Evolutionary conservation across 164 flowering plant species (phyloP).

Genomic region (Tetrastigma voinierianum): DNA sequence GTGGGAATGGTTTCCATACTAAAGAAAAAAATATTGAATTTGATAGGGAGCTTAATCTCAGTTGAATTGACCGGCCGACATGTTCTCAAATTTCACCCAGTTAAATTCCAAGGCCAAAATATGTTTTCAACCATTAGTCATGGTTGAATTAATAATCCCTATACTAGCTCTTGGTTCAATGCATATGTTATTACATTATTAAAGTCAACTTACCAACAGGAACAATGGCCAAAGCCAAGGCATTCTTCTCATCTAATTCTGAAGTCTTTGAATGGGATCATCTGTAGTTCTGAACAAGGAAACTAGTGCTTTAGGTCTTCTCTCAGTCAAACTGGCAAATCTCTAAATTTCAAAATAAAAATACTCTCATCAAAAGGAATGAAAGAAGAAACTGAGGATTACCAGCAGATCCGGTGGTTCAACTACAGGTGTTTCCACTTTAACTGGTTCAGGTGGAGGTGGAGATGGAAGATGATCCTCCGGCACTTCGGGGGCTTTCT

Average conservation of each 20-base stretch:
- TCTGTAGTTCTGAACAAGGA: constrained; percentile 55
- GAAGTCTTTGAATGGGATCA: constrained; percentile 67
- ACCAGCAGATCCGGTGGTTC: constrained; percentile 88
- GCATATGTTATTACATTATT: neutral
- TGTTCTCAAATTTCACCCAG: too few species aligned
- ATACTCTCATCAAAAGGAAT: neutral
- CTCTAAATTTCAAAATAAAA: neutral
- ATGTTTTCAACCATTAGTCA: too few species aligned
- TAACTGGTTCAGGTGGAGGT: constrained; percentile 66
- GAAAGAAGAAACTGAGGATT: constrained; percentile 8
- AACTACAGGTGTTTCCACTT: constrained; percentile 55
- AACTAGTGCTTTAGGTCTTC: constrained; percentile 1
- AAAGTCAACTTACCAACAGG: constrained; percentile 59
- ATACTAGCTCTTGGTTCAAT: too few species aligned
- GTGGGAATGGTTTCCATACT: neutral
- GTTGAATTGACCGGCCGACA: too few species aligned
- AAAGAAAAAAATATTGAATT: too few species aligned
- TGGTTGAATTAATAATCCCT: too few species aligned
- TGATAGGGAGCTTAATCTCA: too few species aligned
- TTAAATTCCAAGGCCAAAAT: too few species aligned
- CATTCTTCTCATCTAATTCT: constrained; percentile 83
- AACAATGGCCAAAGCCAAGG: constrained; percentile 91
- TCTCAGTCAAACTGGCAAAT: neutral
- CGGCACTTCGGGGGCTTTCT: constrained; percentile 55
- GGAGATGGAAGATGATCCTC: constrained; percentile 49